phyloP scores from a whole-genome alignment of 345 rosid genomes.

The Eucalyptus tenuipes region DNA sequence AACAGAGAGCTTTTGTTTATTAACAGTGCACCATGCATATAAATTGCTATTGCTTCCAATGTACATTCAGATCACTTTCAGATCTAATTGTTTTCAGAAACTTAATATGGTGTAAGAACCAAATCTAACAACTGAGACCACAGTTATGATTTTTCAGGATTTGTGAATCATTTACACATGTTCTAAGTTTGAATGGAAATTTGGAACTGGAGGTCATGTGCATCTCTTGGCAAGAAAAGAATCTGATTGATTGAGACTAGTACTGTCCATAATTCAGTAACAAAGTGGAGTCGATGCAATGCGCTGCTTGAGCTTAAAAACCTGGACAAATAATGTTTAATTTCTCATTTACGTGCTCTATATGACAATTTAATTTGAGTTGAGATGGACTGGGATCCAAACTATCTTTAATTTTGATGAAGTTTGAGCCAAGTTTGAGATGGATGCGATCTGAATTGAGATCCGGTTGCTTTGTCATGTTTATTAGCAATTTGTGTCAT shows the following conservation, averaged over 20 bases:
- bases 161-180: not conserved
- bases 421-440: not conserved
- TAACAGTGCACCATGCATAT: not conserved
- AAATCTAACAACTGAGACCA: not conserved
- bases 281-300: not conserved
- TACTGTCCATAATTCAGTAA: not conserved
- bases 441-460: not conserved
- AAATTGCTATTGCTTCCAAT: not conserved
- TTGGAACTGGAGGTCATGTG: not conserved
- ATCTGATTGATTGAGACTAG: not conserved
- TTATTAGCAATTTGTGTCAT: not conserved
- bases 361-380: not conserved
- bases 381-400: not conserved
- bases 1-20: not conserved
- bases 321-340: not conserved
- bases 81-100: not conserved
- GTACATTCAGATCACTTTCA: fast-evolving
- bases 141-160: not conserved
- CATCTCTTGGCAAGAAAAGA: not conserved
- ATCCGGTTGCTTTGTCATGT: not conserved
- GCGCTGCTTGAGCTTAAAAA: not conserved
- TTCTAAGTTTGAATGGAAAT: not conserved
- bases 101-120: not conserved
- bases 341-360: not conserved
- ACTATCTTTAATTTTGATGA: not conserved